Conservation (phyloP, 495 filamentous ascomycete species). For the Lasiosphaeriaceae sp. region DNA sequence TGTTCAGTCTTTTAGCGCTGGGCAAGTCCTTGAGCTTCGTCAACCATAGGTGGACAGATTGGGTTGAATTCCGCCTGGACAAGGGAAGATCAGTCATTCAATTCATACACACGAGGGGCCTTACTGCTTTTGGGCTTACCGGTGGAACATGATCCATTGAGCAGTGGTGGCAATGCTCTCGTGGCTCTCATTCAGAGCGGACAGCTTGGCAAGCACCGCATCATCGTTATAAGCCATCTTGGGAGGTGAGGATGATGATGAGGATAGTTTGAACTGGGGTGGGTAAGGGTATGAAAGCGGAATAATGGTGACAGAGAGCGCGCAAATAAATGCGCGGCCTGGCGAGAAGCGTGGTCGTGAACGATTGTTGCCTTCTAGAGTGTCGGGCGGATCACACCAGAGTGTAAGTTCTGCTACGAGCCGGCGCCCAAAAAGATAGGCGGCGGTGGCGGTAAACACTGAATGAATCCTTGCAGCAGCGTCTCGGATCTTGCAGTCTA, state of each 20-base stretch:
- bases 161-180: slow-evolving; percentile 92
- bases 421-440: neutral
- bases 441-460: neutral
- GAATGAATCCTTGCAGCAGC: neutral
- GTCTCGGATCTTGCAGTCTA: slow-evolving; percentile 13
- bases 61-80: slow-evolving; percentile 78
- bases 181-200: slow-evolving; percentile 90
- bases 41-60: slow-evolving; percentile 84
- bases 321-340: neutral
- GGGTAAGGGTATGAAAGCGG: neutral
- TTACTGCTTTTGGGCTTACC: slow-evolving; percentile 50
- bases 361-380: slow-evolving; percentile 1
- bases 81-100: slow-evolving; percentile 2
- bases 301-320: neutral
- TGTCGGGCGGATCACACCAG: neutral
- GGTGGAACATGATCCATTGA: slow-evolving; percentile 99
- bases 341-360: neutral
- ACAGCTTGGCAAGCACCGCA: slow-evolving; percentile 87
- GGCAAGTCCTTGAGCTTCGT: slow-evolving; percentile 80
- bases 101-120: neutral
- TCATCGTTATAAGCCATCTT: slow-evolving; percentile 92
- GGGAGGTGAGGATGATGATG: neutral
- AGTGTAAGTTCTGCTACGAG: slow-evolving; percentile 15
- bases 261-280: neutral
- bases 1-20: slow-evolving; percentile 77